Base-by-base conservation (phyloP, 768 basidiomycete genomes). In the Chiua virens region DNA sequence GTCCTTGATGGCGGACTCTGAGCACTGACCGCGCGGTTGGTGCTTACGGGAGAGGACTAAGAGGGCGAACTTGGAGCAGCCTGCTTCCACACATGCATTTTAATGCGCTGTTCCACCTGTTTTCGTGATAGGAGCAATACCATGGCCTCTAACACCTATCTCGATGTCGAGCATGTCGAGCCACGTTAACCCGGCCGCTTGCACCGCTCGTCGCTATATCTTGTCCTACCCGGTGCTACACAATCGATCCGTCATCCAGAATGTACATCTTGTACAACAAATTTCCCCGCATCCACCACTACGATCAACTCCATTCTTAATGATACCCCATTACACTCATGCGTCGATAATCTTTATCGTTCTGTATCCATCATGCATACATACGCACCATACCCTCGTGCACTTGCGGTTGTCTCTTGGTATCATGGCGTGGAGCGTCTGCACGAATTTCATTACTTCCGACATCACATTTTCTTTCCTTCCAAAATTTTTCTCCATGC, bases 1-100 rank as follows among this genome's bases (percentile, higher is more conserved):
- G 86, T 97, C 35, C 77, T 98, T 57, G 92, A 96, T 65, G 91
- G 89, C 53, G 86, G 87, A 61, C 79, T 89, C 71, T 89, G 74
- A 74, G 59, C 54, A 47, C 53, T 54, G 55, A 40, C 15, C 40
- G 49, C 53, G 57, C 50, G 49, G 52, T 46, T 53, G 59, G 64
- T 59, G 55, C 53, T 44, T 55, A 44, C 42, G 36, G 55, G 59
- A 48, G 56, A 44, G 61, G 63, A 55, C 37, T 48, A 39, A n/a
- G 50, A 50, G 40, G 36, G 44, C 23, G 46, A 55, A 49, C 42
- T 42, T 28, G 47, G 55, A 54, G 55, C 58, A 46, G 56, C 52
- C 36, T 56, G 56, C 54, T 59, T 55, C 52, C 58, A 51, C 59
- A 50, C 52, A 54, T 56, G 56, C 66, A 47, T 51, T 54, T 45